Percentiles rank a stretch among this genome's conserved stretches.
phyloP scores from a whole-genome alignment of 2,329 filamentous ascomycete genomes.

The Colletotrichum sp. region DNA sequence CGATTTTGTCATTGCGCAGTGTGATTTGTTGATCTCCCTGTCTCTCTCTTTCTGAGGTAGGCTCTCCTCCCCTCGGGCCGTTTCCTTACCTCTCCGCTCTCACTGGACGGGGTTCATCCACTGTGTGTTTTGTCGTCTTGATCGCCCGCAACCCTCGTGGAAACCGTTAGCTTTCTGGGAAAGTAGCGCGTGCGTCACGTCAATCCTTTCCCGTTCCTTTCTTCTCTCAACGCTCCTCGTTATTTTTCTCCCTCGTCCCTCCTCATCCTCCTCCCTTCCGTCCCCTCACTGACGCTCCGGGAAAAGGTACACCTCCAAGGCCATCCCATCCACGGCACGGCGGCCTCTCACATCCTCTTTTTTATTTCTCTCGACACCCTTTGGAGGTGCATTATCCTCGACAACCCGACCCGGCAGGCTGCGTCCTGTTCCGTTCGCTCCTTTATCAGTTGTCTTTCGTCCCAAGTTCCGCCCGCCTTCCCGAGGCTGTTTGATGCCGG shows the following conservation, averaged over 20 bases:
- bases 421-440: conserved; percentile 13
- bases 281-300: background rate
- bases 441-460: background rate
- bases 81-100: background rate
- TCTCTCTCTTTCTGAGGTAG: background rate
- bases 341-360: background rate
- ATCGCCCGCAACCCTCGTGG: conserved; percentile 11
- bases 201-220: conserved; percentile 6
- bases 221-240: background rate
- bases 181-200: conserved; percentile 2
- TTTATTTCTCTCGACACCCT: background rate
- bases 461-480: background rate
- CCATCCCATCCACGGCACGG: conserved; percentile 8
- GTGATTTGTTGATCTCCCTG: background rate
- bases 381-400: background rate
- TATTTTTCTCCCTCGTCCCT: background rate
- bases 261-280: background rate
- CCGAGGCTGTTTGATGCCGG: conserved; percentile 5
- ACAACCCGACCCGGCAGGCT: background rate
- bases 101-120: background rate
- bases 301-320: background rate
- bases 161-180: conserved; percentile 1
- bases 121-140: background rate
- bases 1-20: background rate
- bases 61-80: background rate